Evolutionary conservation across 805 yeast genomes (phyloP).

Genomic region (Spathaspora sp.): DNA sequence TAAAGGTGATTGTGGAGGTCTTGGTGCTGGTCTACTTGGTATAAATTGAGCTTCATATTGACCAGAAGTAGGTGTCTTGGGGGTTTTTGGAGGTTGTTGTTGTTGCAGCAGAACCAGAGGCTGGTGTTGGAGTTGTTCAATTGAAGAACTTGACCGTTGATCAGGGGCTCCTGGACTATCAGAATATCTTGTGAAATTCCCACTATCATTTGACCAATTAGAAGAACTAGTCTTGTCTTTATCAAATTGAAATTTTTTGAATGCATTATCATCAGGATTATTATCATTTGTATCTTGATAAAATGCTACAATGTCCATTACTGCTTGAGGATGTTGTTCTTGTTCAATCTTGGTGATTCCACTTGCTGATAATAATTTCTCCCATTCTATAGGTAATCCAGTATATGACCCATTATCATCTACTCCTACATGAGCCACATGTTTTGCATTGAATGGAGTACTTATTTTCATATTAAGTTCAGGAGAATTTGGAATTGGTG

Average conservation of each 20-base stretch:
- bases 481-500: constrained; percentile 9
- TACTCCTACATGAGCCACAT: constrained; percentile 90
- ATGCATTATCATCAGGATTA: constrained; percentile 39
- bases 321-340: constrained; percentile 89
- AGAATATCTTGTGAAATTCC: constrained; percentile 4
- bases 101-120: not conserved
- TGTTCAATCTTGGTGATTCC: constrained; percentile 89
- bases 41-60: constrained; percentile 45
- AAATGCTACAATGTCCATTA: constrained; percentile 84
- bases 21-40: constrained; percentile 68
- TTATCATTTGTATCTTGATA: constrained; percentile 58
- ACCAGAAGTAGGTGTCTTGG: constrained; percentile 8
- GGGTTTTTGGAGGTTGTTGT: constrained; percentile 18
- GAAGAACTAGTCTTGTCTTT: constrained; percentile 9
- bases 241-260: constrained; percentile 37
- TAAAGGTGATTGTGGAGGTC: constrained; percentile 37
- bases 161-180: not conserved
- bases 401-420: constrained; percentile 86
- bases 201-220: constrained; percentile 16
- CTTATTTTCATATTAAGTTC: constrained; percentile 60
- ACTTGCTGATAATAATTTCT: constrained; percentile 70
- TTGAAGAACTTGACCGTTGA: constrained; percentile 4
- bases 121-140: constrained; percentile 1
- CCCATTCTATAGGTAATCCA: constrained; percentile 94
- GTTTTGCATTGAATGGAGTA: constrained; percentile 88